Evolutionary conservation across 1,284 basidiomycete species (phyloP).

Genomic region (Agroathelia rolfsii): DNA sequence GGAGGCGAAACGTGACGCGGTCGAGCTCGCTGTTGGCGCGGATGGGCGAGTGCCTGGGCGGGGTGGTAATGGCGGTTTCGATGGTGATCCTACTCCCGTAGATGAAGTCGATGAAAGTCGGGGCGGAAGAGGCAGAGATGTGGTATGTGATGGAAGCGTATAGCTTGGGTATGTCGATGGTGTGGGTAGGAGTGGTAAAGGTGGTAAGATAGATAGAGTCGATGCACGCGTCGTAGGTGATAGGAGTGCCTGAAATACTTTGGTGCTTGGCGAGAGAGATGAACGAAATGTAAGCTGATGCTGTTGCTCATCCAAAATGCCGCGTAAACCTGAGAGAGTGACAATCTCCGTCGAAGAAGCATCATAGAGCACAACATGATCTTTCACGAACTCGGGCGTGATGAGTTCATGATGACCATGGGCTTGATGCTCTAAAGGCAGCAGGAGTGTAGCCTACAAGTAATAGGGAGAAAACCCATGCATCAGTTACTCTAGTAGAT

Average conservation of each 20-base stretch:
- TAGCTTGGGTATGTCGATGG: conserved; percentile 44
- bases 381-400: conserved; percentile 66
- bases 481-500: too few species aligned
- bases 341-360: conserved; percentile 44
- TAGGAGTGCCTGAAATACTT: conserved; percentile 50
- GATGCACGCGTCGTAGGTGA: conserved; percentile 41
- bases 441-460: conserved; percentile 62
- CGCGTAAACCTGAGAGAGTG: conserved; percentile 75
- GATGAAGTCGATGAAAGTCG: too few species aligned
- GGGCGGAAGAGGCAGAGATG: conserved; percentile 59
- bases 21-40: conserved; percentile 18
- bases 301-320: conserved; percentile 48
- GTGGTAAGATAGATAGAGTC: conserved; percentile 38
- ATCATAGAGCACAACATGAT: conserved; percentile 65
- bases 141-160: conserved; percentile 35
- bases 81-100: too few species aligned
- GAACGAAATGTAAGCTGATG: conserved; percentile 49
- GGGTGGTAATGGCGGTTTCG: conserved; percentile 57
- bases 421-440: conserved; percentile 56
- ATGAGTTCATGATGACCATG: conserved; percentile 41
- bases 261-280: conserved; percentile 51
- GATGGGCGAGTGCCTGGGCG: conserved; percentile 29
- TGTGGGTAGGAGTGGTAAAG: conserved; percentile 29
- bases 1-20: conserved; percentile 56
- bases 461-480: conserved; percentile 7